These are phyloP conservation scores for Cytospora chrysosperma DNA, from an alignment of 2,329 filamentous ascomycete genomes.

Conservation along the genomic window DNA sequence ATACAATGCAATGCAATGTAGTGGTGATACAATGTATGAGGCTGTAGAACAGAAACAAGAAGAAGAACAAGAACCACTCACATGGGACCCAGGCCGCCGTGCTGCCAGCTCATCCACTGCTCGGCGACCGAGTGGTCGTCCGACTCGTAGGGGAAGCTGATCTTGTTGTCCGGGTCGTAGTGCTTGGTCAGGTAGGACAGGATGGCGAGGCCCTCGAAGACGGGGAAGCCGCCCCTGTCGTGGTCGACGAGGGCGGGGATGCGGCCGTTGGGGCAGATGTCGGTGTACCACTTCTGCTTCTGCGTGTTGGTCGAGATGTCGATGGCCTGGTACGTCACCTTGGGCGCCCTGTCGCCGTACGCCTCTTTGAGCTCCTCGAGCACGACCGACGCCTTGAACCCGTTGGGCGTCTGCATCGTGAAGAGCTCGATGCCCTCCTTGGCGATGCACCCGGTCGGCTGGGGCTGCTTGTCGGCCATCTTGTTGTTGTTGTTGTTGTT, in stretches of 20 bases:
- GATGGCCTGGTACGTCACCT: constrained; percentile 51
- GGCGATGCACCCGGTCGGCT: constrained; percentile 58
- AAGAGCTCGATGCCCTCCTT: constrained; percentile 65
- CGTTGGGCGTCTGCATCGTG: constrained; percentile 55
- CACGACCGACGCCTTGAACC: constrained; percentile 58
- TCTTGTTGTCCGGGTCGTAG: constrained; percentile 68
- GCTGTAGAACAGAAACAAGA: not conserved
- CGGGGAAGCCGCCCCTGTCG: constrained; percentile 57
- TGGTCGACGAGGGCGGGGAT: constrained; percentile 68
- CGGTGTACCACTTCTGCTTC: constrained; percentile 66
- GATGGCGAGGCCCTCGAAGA: constrained; percentile 76
- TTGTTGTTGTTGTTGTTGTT: not conserved
- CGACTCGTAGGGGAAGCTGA: constrained; percentile 54
- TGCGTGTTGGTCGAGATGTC: constrained; percentile 63
- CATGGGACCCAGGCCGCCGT: constrained; percentile 70
- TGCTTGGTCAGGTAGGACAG: constrained; percentile 70
- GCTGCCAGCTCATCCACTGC: constrained; percentile 70
- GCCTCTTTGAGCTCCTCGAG: constrained; percentile 67
- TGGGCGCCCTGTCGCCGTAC: constrained; percentile 46
- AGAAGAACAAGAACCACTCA: not conserved
- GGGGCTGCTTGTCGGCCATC: constrained; percentile 35
- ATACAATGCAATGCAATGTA: no score
- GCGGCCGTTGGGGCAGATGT: constrained; percentile 62
- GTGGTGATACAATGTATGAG: no score
- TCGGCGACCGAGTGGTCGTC: constrained; percentile 44